Evolutionary conservation across 345 rosid genomes (phyloP), one percentile per base, ranked within the genome.

Genomic region (Firmiana major): DNA sequence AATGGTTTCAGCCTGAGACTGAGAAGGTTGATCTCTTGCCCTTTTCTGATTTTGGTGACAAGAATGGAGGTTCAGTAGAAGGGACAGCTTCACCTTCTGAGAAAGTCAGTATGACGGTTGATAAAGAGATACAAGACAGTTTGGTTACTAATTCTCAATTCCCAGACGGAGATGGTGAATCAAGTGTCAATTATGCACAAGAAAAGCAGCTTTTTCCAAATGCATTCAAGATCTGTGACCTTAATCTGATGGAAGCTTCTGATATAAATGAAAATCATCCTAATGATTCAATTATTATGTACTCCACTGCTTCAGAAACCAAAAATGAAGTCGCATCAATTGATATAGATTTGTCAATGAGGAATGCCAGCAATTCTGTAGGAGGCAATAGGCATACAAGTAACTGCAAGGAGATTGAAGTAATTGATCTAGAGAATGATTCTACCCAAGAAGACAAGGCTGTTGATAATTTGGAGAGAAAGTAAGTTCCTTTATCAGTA

Each of bases 341-440:
- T 85, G 98, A 88, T 82, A 81, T 89, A 85, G 98, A 85, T 82
- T 88, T 93, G 81, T 88, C 97, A 28, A 93, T 93, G 51, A 92
- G 89, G 83, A 92, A 88, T 74, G 79, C 91, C 54, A 84, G 84
- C 73, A 68, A 81, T 79, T 79, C 92, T 77, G 79, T 81, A 79
- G 93, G 86, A 69, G 86, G 76, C 80, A 71, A 75, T 81, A 84
- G 88, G 63, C 83, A 63, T 76, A 75, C 83, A 79, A 82, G 82
- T 80, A 84, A 83, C 79, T 88, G 85, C 75, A 91, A 86, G 81
- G 94, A 81, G 81, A 88, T 96, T 74, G 98, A 96, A 87, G 87
- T 96, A 78, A 96, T 96, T 85, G 97, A 93, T 80, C 83, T 96
- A 80, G 98, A 96, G 79, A 86, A 81, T 80, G 99, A 93, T 87